Evolutionary conservation across 106 monocot genomes (phyloP).

Genomic region (Gastrodia elata): DNA sequence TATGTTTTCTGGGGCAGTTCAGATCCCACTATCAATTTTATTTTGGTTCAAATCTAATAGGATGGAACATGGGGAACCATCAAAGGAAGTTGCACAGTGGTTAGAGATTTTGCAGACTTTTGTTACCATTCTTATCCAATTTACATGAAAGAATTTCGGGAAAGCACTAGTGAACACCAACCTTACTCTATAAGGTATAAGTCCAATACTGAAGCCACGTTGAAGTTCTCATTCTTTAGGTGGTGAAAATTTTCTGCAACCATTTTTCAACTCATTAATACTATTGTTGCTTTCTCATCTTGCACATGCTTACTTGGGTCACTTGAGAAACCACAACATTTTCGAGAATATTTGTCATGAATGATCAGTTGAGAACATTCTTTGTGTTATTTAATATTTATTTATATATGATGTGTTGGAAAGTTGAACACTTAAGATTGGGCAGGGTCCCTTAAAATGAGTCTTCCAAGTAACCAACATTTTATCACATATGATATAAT

Average conservation of each 20-base stretch:
- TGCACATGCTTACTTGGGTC: not conserved
- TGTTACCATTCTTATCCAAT: conserved; percentile 76
- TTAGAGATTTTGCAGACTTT: conserved; percentile 86
- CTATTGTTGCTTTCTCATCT: not conserved
- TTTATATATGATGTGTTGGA: not conserved
- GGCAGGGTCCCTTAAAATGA: too few species aligned
- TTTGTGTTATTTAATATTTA: not conserved
- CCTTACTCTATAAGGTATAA: conserved; percentile 57
- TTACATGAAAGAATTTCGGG: conserved; percentile 71
- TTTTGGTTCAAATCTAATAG: conserved; percentile 17
- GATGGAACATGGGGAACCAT: conserved; percentile 94
- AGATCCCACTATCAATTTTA: not conserved
- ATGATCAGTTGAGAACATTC: not conserved
- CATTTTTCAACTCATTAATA: not conserved
- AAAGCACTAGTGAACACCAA: conserved; percentile 24
- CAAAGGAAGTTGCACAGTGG: conserved; percentile 86
- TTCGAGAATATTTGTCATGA: not conserved
- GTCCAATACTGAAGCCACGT: not conserved
- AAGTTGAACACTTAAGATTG: too few species aligned
- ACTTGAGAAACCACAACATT: not conserved
- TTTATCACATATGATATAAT: too few species aligned
- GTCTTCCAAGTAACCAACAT: too few species aligned
- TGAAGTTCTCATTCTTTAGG: conserved; percentile 2
- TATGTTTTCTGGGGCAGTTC: not conserved
- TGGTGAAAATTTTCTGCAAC: not conserved